phyloP scores from a whole-genome alignment of 164 flowering plant species.

The Amborella trichopoda region DNA sequence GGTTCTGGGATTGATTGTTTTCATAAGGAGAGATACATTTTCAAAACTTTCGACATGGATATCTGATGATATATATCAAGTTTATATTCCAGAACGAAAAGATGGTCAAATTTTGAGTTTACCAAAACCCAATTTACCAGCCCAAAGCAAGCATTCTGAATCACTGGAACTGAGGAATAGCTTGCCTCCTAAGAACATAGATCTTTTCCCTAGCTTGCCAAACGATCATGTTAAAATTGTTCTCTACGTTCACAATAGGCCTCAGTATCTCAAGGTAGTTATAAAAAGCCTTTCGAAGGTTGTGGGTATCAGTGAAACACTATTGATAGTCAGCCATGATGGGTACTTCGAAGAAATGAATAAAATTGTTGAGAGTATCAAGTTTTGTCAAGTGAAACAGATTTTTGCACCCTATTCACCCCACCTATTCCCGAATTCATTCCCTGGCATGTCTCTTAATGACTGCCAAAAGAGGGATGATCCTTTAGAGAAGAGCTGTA shows the following conservation, averaged over 20 bases:
- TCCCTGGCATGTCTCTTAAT: constrained; percentile 60
- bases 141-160: constrained; percentile 42
- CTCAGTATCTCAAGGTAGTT: constrained; percentile 66
- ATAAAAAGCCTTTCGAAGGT: constrained; percentile 65
- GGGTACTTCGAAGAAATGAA: constrained; percentile 87
- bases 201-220: constrained; percentile 48
- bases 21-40: constrained; percentile 23
- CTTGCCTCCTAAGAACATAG: constrained; percentile 63
- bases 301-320: constrained; percentile 64
- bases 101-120: background rate
- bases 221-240: constrained; percentile 57
- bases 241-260: constrained; percentile 89
- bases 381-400: constrained; percentile 88
- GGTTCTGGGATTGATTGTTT: constrained; percentile 22
- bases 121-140: constrained; percentile 23
- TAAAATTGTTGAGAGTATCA: constrained; percentile 51
- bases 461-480: constrained; percentile 59
- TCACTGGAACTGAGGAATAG: constrained; percentile 40
- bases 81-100: background rate
- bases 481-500: constrained; percentile 30
- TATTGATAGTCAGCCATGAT: constrained; percentile 82
- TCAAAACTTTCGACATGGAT: constrained; percentile 3
- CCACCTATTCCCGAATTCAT: constrained; percentile 49
- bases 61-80: constrained; percentile 11
- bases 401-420: constrained; percentile 87